Evolutionary conservation across 2,329 filamentous ascomycete genomes (phyloP).

Genomic region (Beauveria caledonica): DNA sequence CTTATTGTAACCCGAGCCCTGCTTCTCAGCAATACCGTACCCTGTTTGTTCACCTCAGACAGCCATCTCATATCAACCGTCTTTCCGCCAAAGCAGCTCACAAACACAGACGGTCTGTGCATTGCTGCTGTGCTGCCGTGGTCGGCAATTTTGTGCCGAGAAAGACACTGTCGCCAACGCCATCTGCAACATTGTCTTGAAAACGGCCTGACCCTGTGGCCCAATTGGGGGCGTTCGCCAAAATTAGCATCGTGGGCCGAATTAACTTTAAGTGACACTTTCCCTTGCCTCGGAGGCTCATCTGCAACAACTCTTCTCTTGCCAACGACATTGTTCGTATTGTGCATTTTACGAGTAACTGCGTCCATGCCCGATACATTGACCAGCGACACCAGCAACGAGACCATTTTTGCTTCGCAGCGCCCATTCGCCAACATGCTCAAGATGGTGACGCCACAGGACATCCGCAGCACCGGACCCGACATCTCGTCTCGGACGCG

Average conservation of each 20-base stretch:
- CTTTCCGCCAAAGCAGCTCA: neutral
- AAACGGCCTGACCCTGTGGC: neutral
- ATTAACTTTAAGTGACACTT: neutral
- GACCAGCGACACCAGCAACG: conserved; percentile 11
- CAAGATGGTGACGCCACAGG: conserved; percentile 16
- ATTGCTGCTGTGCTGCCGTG: conserved; percentile 1
- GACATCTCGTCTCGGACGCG: conserved; percentile 36
- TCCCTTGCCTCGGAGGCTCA: neutral
- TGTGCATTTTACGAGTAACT: neutral
- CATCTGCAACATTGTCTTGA: conserved; percentile 12
- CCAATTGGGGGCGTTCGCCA: neutral
- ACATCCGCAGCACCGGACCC: conserved; percentile 29
- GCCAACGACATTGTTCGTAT: neutral
- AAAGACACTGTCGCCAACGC: neutral
- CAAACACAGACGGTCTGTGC: conserved; percentile 6
- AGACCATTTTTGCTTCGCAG: conserved; percentile 3
- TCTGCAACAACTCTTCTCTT: neutral
- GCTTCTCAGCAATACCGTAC: neutral
- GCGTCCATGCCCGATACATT: neutral
- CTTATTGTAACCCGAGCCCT: neutral
- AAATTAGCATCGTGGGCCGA: conserved; percentile 5
- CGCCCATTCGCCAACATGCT: conserved; percentile 18
- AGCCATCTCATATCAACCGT: neutral
- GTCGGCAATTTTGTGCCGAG: conserved; percentile 11
- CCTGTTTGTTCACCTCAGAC: conserved; percentile 2